Base-by-base conservation (phyloP, 2,329 filamentous ascomycete genomes). In the Aspergillus puulaauensis region DNA sequence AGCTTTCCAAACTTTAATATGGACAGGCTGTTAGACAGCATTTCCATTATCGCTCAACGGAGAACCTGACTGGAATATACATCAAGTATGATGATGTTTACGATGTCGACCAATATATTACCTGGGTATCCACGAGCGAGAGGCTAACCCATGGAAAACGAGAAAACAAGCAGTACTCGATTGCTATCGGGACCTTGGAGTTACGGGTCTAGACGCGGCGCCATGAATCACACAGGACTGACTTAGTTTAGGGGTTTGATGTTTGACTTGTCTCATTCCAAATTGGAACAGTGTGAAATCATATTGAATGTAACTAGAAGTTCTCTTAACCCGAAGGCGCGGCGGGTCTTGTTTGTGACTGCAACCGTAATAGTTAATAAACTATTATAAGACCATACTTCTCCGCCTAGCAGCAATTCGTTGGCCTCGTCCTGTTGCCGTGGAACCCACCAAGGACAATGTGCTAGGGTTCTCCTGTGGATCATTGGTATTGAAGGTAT, bases 381-480 rank as follows among this genome's bases (percentile, higher is more conserved):
- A 15, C 17, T 27, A 43, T 66, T 50, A 77, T 47, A 76, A 59
- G 70, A 77, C 74, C 73, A 75, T 77, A 57, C 74, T 77, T 59
- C 66, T 72, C 60, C 75, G 69, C 52, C 75, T 68, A 31, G 70
- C 65, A 19, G 66, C 66, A 47, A 66, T 64, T n/a, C 73, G 69
- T 44, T 73, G 69, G 11, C 67, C 65, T n/a, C 71, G 69, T 47
- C 59, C 68, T 24, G 50, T 45, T 53, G 60, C 59, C 37, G 46
- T 59, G n/a, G 53, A 48, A 3, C 31, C 52, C 47, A 51, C 63
- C 61, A n/a, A 58, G 59, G 48, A 54, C 44, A 41, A 45, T 24
- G 27, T n/a, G 23, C 67, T 59, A 23, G 19, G 23, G 7, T 48
- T 45, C 27, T 51, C 39, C 6, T 43, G 40, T 17, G 62, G 61